Evolutionary conservation across 1,284 basidiomycete species (phyloP), one percentile per base, ranked within the genome.

Genomic region (Ceratobasidium sp.): DNA sequence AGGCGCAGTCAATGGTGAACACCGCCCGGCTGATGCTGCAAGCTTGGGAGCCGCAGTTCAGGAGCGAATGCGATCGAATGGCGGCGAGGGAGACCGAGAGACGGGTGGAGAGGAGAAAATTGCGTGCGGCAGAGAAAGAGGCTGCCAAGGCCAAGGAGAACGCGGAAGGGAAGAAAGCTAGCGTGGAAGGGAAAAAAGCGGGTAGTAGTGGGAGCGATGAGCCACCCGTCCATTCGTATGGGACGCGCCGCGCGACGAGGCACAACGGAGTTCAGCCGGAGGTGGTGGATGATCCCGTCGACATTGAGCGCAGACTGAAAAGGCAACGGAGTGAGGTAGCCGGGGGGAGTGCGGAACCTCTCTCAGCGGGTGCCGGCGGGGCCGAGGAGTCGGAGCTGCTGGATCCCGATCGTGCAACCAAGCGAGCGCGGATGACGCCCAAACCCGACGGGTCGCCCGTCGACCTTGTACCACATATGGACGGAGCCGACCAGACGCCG

Each of bases 1-100:
- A 93, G 78, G 94, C 98, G 0, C 91, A 95, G 76, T 93, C 96
- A 69, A 95, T 99, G 95, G 89, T 91, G 75, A 96, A 91, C 36
- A 90, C 95, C 57, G 89, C 95, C 0, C 88, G 94, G 80, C 91
- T 98, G 75, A 92, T 96, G 84, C 88, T 98, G 73, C 91, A 94
- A 79, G 92, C 94, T 79, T 96, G 98, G 80, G 98, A 99, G 81
- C 88, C 89, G 0, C 87, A 89, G 60, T 94, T 98, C 82, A 86
- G 87, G 53, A 80, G 91, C 36, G 97, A 98, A 81, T 99, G 97
- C 81, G 92, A 93, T 81, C 87, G 93, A 73, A 97, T 97, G 93
- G 93, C 93, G 9, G 87, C 84, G 60, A 86, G 97, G 44, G 93
- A 97, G 83, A 83, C 88, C 76, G 89, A 91, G 81, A 84, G 94